These are phyloP conservation scores for Centella asiatica DNA, from an alignment of 129 eudicot genomes.

Conservation along the genomic window DNA sequence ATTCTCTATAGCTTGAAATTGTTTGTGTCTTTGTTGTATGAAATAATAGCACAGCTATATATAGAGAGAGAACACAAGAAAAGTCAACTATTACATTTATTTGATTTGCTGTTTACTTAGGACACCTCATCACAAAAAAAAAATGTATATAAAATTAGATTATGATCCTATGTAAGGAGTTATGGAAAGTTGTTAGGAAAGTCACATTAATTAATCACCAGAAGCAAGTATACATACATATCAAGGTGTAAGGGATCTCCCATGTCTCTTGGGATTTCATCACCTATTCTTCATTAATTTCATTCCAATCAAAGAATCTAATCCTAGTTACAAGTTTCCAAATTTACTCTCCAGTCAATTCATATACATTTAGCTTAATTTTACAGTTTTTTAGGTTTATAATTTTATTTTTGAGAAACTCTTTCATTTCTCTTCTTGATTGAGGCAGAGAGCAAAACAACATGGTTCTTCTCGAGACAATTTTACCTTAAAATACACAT, in stretches of 20 bases:
- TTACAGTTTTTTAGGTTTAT: no score
- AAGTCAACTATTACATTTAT: constrained; percentile 12
- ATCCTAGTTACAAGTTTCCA: neutral
- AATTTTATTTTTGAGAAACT: no score
- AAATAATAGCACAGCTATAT: neutral
- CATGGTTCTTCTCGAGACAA: no score
- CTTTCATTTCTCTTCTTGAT: no score
- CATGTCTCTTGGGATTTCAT: constrained; percentile 22
- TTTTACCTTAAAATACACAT: no score
- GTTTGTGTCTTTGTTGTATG: neutral
- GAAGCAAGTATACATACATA: neutral
- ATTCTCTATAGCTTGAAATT: neutral
- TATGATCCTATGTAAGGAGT: constrained; percentile 1
- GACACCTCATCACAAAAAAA: constrained; percentile 5
- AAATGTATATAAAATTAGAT: neutral
- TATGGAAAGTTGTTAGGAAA: constrained; percentile 11
- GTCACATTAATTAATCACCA: neutral
- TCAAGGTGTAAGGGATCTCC: constrained; percentile 17
- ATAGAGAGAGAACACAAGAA: neutral
- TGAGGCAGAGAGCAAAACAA: no score
- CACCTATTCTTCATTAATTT: neutral
- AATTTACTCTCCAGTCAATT: neutral
- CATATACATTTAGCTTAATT: no score
- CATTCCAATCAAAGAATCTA: neutral
- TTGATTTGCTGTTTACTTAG: neutral